Percentiles rank a stretch among this genome's conserved stretches.
Conservation (phyloP, 192 early-diverging fungal genomes). For the Podila epigama region DNA sequence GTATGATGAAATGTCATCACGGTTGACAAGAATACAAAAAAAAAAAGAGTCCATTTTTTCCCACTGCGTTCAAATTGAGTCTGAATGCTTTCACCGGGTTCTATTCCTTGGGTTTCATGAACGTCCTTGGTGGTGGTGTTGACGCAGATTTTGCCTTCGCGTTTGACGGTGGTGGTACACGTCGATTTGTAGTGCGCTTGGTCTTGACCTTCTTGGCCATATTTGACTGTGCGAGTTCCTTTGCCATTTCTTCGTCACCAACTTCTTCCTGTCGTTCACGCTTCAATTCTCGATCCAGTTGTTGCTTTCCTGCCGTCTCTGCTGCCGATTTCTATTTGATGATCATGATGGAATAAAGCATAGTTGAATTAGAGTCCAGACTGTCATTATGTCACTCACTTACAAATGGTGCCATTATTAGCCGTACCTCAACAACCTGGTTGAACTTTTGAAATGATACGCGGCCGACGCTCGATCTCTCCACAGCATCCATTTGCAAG, state of each 20-base stretch:
- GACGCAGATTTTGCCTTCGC: not conserved
- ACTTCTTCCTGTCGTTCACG: slow-evolving; percentile 21
- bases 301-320: slow-evolving; percentile 19
- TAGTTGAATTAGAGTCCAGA: not conserved
- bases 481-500: slow-evolving; percentile 31
- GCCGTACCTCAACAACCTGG: slow-evolving; percentile 28
- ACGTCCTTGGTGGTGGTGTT: not conserved
- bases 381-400: too few species aligned
- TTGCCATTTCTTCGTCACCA: slow-evolving; percentile 38
- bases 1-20: too few species aligned
- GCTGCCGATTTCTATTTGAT: slow-evolving; percentile 25
- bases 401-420: too few species aligned
- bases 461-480: slow-evolving; percentile 28
- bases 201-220: slow-evolving; percentile 34
- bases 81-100: not conserved
- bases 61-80: not conserved
- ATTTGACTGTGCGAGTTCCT: slow-evolving; percentile 9
- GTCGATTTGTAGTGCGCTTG: slow-evolving; percentile 16
- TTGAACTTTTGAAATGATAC: slow-evolving; percentile 46
- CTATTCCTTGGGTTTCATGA: slow-evolving; percentile 22
- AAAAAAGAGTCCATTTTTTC: not conserved
- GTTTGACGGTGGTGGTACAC: slow-evolving; percentile 20
- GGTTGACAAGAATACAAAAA: not conserved
- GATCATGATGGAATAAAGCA: not conserved
- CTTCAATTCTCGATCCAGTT: slow-evolving; percentile 42